Conservation (phyloP, 192 early-diverging fungal genomes). For the Allomyces macrogynus region DNA sequence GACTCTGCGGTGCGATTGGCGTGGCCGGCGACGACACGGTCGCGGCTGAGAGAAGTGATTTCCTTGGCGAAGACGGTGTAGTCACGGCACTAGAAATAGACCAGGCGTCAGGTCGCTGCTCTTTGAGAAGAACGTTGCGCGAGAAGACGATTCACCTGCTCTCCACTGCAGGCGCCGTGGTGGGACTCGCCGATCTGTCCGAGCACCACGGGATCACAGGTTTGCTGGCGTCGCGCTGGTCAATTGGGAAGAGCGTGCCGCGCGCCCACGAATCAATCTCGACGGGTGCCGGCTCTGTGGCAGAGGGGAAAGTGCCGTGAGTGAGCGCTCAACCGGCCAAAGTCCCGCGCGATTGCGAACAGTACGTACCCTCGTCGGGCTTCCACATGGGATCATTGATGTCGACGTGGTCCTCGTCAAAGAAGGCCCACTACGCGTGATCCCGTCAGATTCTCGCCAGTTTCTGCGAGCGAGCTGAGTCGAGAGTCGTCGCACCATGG, state of each 20-base stretch:
- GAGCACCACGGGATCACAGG: no score
- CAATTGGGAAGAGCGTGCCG: conserved; percentile 4
- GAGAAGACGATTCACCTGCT: no score
- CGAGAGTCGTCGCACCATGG: conserved; percentile 4
- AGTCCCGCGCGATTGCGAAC: not conserved
- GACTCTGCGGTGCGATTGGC: no score
- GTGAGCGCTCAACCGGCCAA: not conserved
- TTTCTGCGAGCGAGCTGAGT: no score
- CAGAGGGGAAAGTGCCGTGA: not conserved
- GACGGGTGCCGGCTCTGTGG: conserved; percentile 2
- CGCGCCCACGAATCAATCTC: conserved; percentile 9
- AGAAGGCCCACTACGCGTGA: conserved; percentile 22
- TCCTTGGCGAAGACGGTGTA: no score
- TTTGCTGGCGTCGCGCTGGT: not conserved
- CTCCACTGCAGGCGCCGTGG: no score
- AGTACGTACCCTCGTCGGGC: conserved; percentile 21
- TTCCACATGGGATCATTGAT: conserved; percentile 20
- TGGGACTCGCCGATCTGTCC: no score
- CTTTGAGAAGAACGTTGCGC: no score
- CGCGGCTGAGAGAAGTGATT: no score
- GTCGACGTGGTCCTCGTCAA: conserved; percentile 18
- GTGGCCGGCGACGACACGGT: no score
- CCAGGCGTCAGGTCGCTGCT: no score
- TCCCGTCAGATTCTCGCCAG: conserved; percentile 1
- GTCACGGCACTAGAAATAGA: no score